These are phyloP conservation scores for Amanita exitialis DNA, from an alignment of 768 basidiomycete species.

Conservation along the genomic window DNA sequence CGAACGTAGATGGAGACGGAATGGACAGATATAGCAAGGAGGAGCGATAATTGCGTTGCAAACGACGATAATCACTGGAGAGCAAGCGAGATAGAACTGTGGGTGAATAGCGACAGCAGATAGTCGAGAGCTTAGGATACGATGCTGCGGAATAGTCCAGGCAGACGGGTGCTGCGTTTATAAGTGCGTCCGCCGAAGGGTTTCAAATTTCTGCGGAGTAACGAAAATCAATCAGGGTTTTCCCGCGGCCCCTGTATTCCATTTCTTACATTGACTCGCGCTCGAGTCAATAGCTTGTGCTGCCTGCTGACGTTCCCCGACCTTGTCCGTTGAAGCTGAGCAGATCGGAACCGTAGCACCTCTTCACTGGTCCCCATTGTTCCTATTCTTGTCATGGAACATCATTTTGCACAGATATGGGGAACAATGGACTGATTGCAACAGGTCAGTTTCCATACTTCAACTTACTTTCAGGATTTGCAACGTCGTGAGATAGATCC, in stretches of 20 bases:
- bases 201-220: constrained; percentile 29
- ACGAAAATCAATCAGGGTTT: constrained; percentile 17
- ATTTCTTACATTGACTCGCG: background rate
- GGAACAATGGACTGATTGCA: constrained; percentile 20
- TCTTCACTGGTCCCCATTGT: background rate
- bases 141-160: constrained; percentile 10
- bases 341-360: background rate
- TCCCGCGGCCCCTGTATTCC: constrained; percentile 23
- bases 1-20: constrained; percentile 7
- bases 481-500: constrained; percentile 1
- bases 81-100: constrained; percentile 24
- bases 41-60: constrained; percentile 26
- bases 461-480: constrained; percentile 2
- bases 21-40: constrained; percentile 15
- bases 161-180: too few relatives aligned
- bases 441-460: background rate
- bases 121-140: constrained; percentile 8
- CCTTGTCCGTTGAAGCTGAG: background rate
- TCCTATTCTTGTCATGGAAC: background rate
- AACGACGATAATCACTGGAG: constrained; percentile 28
- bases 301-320: background rate
- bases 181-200: constrained; percentile 9
- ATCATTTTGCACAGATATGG: constrained; percentile 7
- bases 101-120: constrained; percentile 23
- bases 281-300: background rate